Base-by-base conservation (phyloP, 441 rosid genomes). In the Gossypium gossypioides region DNA sequence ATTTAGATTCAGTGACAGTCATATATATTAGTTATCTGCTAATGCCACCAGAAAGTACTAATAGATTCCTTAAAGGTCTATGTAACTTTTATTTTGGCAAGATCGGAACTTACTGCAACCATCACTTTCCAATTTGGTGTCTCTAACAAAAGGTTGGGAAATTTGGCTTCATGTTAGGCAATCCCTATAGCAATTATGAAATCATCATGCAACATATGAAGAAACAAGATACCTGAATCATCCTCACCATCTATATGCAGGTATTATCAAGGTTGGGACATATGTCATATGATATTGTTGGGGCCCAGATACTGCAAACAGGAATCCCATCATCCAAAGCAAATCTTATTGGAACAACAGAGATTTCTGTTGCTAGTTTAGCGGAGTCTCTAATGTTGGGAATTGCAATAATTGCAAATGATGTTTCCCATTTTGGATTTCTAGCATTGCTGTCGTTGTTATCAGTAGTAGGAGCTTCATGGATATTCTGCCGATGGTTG, bases 251-350 rank as follows among this genome's bases (percentile, higher is more conserved):
- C 19, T 58, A 4, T 29, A 9, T 75, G 78, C 84, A 94, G 96
- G 93, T 94, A 50, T 71, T 94, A 6, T 94, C 97, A 52, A 88
- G 98, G 82, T 83, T 94, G 74, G 96, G 98, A 40, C 93, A 94
- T 79, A 90, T 91, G 97, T 87, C 96, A 32, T 91, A 89, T 22
- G 97, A 89, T 46, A 80, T 91, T 42, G 88, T 90, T 13, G 96
- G 96, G 55, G 91, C 91, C 12, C 98, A 91, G 84, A 93, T 93
- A 73, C 96, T 93, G 74, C 98, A 93, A 81, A 90, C 96, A 0
- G 97, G 96, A 44, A 90, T 87, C 61, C 96, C 98, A 29, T 86
- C 93, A 4, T 86, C 95, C 16, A 93, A 93, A 77, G 97, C 95
- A 54, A 93, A 93, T 73, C 96, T 93, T 54, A 93, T 93, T 0